phyloP scores from a whole-genome alignment of 2,329 filamentous ascomycete genomes.

The Exutisphaerella laricina region DNA sequence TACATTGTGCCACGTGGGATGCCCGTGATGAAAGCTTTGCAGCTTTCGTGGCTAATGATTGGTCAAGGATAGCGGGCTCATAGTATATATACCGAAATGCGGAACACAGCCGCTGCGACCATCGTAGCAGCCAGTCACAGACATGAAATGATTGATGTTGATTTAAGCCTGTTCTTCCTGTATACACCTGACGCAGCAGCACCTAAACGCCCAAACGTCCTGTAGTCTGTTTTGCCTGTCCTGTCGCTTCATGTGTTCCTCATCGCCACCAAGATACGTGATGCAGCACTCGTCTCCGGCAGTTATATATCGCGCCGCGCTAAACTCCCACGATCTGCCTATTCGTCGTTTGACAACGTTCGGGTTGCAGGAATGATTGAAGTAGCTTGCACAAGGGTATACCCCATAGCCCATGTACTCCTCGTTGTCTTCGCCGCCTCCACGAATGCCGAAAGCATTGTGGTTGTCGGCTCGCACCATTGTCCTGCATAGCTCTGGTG shows the following conservation, averaged over 20 bases:
- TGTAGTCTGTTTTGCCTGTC: constrained; percentile 37
- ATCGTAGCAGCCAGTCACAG: no score
- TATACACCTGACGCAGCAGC: constrained; percentile 38
- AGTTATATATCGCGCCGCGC: constrained; percentile 32
- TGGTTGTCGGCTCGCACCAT: constrained; percentile 40
- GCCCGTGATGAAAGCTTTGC: not conserved
- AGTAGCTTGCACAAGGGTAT: constrained; percentile 45
- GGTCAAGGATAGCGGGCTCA: not conserved
- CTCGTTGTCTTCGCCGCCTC: constrained; percentile 38
- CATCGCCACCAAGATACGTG: constrained; percentile 46
- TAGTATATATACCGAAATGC: not conserved
- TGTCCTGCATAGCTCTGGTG: constrained; percentile 31
- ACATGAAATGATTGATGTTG: not conserved
- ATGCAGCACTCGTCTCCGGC: constrained; percentile 43
- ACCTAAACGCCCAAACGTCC: constrained; percentile 44
- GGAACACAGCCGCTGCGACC: not conserved
- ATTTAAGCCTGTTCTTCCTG: constrained; percentile 2
- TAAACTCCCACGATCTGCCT: constrained; percentile 41
- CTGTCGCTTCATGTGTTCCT: constrained; percentile 35
- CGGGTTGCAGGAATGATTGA: constrained; percentile 45
- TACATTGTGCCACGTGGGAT: constrained; percentile 33
- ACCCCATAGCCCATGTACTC: constrained; percentile 47
- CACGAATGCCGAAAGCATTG: constrained; percentile 44
- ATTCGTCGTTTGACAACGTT: constrained; percentile 40
- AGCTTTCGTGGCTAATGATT: constrained; percentile 6